phyloP scores from a whole-genome alignment of 2,329 filamentous ascomycete species.

The Ophiostoma sp. region DNA sequence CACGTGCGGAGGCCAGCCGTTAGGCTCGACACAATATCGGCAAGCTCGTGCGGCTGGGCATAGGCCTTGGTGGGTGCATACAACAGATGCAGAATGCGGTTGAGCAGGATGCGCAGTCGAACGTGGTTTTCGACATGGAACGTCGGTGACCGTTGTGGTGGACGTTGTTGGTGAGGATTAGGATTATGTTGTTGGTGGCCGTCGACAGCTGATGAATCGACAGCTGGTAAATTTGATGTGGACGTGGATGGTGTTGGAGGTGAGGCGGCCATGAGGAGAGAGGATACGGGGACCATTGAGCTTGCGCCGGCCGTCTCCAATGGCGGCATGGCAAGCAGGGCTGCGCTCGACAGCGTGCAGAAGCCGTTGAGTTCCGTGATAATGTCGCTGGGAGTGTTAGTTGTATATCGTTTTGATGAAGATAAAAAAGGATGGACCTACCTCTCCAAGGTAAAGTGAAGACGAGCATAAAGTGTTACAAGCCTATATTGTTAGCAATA shows the following conservation, averaged over 20 bases:
- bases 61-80: not conserved
- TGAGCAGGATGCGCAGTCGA: not conserved
- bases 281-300: not conserved
- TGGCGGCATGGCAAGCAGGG: not conserved
- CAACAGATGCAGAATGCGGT: not conserved
- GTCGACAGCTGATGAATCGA: not conserved
- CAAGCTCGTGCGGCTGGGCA: not conserved
- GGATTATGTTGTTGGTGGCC: not conserved
- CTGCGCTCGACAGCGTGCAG: not conserved
- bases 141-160: not conserved
- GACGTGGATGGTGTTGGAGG: not conserved
- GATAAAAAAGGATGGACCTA: not conserved
- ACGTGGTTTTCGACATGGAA: not conserved
- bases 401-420: too few relatives aligned
- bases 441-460: not conserved
- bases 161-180: not conserved
- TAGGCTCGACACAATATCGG: not conserved
- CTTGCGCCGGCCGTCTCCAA: not conserved
- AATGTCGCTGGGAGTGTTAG: not conserved
- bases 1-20: not conserved
- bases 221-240: too few relatives aligned
- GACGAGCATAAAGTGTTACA: not conserved
- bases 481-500: not conserved
- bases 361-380: slow-evolving; percentile 6
- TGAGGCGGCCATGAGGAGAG: not conserved